Percentiles rank a stretch among this genome's conserved stretches.
These are phyloP conservation scores for Kalmusia sp. DNA, from an alignment of 2,329 filamentous ascomycete species.

Conservation along the genomic window DNA sequence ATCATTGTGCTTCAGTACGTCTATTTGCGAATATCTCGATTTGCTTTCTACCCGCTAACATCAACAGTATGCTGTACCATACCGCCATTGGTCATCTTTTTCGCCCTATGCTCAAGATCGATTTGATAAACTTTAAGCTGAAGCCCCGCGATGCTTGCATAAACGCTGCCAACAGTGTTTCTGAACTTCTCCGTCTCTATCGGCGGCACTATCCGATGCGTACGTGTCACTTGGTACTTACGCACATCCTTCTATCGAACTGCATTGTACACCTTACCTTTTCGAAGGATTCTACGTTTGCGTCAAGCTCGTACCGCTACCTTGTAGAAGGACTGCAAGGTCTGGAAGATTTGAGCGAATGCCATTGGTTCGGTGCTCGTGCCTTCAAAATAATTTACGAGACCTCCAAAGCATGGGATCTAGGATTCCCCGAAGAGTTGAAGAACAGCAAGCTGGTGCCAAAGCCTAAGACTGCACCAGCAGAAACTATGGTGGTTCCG, in stretches of 20 bases:
- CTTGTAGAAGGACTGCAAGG: slow-evolving; percentile 52
- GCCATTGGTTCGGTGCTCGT: slow-evolving; percentile 53
- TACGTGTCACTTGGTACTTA: slow-evolving; percentile 47
- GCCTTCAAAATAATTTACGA: slow-evolving; percentile 52
- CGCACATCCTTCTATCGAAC: slow-evolving; percentile 51
- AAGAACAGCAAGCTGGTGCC: slow-evolving; percentile 34
- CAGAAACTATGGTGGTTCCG: slow-evolving; percentile 16
- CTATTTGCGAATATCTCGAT: too few species aligned
- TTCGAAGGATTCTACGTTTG: slow-evolving; percentile 41
- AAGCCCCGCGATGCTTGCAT: slow-evolving; percentile 71
- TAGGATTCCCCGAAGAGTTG: slow-evolving; percentile 50
- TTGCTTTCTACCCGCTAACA: background rate
- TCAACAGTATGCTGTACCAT: slow-evolving; percentile 68
- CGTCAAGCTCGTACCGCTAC: slow-evolving; percentile 41
- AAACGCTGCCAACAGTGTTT: slow-evolving; percentile 54
- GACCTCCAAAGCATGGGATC: slow-evolving; percentile 52
- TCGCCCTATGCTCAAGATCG: slow-evolving; percentile 73
- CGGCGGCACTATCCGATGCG: slow-evolving; percentile 54
- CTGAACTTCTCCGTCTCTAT: slow-evolving; percentile 50
- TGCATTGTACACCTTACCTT: slow-evolving; percentile 55
- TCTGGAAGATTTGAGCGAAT: slow-evolving; percentile 51
- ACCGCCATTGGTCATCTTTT: slow-evolving; percentile 77
- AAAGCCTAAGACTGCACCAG: slow-evolving; percentile 13
- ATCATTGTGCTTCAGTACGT: slow-evolving; percentile 78
- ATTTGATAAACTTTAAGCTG: slow-evolving; percentile 63